Evolutionary conservation across 805 yeast species (phyloP).

Genomic region (Myxozyma sirexii): DNA sequence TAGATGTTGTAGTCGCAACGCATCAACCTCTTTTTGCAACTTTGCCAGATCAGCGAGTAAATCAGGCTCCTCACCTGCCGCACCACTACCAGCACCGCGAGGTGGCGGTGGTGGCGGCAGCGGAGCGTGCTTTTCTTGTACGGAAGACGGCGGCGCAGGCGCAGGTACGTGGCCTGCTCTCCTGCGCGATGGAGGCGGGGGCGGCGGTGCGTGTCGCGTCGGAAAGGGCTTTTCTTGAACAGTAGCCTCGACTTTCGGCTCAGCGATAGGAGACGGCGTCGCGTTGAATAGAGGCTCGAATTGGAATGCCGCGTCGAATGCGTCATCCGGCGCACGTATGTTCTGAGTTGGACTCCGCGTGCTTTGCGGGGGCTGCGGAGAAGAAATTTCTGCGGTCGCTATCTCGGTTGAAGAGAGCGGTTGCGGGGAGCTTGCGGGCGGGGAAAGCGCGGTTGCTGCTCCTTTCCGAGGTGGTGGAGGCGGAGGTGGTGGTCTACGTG

Average conservation of each 20-base stretch:
- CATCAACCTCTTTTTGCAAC: constrained; percentile 32
- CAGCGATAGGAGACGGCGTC: not conserved
- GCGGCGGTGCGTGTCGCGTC: constrained; percentile 20
- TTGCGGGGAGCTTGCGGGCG: not conserved
- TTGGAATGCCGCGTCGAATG: constrained; percentile 15
- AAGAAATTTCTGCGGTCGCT: too few species aligned
- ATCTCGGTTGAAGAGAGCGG: too few species aligned
- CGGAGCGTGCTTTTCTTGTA: not conserved
- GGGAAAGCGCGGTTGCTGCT: not conserved
- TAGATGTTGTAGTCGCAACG: constrained; percentile 22
- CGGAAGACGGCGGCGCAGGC: constrained; percentile 9
- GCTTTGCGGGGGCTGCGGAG: too few species aligned
- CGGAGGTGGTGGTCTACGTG: constrained; percentile 18
- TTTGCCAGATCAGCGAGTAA: constrained; percentile 33
- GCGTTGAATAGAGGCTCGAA: constrained; percentile 1
- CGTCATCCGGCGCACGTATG: not conserved
- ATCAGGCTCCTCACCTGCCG: constrained; percentile 20
- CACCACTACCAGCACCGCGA: not conserved
- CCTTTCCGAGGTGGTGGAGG: not conserved
- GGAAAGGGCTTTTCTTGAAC: too few species aligned
- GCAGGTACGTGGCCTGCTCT: constrained; percentile 10
- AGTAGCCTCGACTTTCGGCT: too few species aligned
- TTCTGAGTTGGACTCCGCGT: not conserved
- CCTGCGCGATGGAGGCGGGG: constrained; percentile 28
- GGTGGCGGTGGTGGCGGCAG: constrained; percentile 11